Percentiles rank a stretch among this genome's conserved stretches.
phyloP scores from a whole-genome alignment of 805 yeast genomes.

The Zygosaccharomyces gambellarensis region DNA sequence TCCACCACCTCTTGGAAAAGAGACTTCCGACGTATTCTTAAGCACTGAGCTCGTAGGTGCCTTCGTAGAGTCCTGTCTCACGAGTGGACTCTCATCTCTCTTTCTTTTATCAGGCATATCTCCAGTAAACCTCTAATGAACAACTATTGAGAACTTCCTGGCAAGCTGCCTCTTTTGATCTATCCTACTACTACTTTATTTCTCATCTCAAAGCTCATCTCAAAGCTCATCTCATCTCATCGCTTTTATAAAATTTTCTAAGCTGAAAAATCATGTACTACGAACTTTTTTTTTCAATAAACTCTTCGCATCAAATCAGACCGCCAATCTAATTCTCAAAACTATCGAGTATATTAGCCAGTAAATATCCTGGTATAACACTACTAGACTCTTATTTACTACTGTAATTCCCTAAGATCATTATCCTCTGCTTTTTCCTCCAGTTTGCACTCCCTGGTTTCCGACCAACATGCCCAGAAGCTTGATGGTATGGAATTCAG shows the following conservation, averaged over 20 bases:
- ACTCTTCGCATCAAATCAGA: not conserved
- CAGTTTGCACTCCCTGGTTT: too few species aligned
- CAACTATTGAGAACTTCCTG: not conserved
- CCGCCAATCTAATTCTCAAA: not conserved
- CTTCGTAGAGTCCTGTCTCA: slow-evolving; percentile 38
- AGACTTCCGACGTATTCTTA: slow-evolving; percentile 36
- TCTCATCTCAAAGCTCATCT: slow-evolving; percentile 10
- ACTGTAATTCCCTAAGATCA: too few species aligned
- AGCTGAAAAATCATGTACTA: slow-evolving; percentile 3
- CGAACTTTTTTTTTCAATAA: slow-evolving; percentile 1
- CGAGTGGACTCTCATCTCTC: slow-evolving; percentile 44
- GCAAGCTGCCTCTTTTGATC: not conserved
- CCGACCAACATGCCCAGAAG: too few species aligned
- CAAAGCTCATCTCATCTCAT: slow-evolving; percentile 19
- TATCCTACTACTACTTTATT: not conserved
- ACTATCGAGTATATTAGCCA: too few species aligned
- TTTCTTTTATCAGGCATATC: slow-evolving; percentile 40
- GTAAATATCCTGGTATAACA: too few species aligned
- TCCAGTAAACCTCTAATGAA: not conserved
- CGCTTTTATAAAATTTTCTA: slow-evolving; percentile 16
- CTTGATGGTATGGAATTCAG: too few species aligned
- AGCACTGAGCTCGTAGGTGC: slow-evolving; percentile 38
- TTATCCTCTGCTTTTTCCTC: too few species aligned
- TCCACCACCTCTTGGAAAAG: slow-evolving; percentile 95
- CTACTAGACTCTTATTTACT: too few species aligned